These are phyloP conservation scores for Zoysia matrella DNA, from an alignment of 202 grass and related monocot genomes.

Conservation along the genomic window DNA sequence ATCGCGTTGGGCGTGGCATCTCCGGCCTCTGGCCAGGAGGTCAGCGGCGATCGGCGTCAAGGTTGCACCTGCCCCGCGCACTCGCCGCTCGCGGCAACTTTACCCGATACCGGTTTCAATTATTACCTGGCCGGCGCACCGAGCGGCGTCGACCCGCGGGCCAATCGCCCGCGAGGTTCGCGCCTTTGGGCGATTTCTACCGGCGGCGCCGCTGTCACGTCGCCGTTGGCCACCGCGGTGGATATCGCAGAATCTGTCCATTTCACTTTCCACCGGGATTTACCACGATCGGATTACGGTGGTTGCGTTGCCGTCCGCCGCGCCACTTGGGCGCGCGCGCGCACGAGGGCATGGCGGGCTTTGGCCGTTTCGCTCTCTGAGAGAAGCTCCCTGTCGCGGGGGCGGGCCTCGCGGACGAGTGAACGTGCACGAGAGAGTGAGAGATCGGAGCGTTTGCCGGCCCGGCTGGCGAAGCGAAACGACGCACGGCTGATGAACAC, in stretches of 20 bases:
- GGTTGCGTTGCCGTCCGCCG: constrained; percentile 25
- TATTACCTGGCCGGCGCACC: too few species aligned
- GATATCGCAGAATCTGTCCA: constrained; percentile 13
- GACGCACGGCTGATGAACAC: background rate
- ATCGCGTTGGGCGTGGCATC: too few species aligned
- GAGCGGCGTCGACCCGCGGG: too few species aligned
- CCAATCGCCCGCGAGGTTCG: constrained; percentile 34
- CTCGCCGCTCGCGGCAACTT: too few species aligned
- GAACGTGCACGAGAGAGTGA: background rate
- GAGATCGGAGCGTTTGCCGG: constrained; percentile 9
- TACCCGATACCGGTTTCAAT: too few species aligned
- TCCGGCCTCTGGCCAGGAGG: too few species aligned
- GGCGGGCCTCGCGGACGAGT: background rate
- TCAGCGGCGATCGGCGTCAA: too few species aligned
- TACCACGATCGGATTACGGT: background rate
- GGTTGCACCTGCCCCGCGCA: too few species aligned
- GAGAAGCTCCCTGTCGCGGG: background rate
- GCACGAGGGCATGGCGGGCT: background rate
- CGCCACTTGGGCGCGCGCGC: constrained; percentile 20
- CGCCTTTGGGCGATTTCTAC: background rate
- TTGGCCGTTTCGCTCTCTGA: too few species aligned
- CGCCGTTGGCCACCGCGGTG: too few species aligned
- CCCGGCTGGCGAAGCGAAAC: background rate
- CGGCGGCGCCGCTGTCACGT: too few species aligned
- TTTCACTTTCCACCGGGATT: background rate